Evolutionary conservation across 352 stramenopile genomes (phyloP), one percentile per base, ranked within the genome.

Genomic region (Phytophthora melonis): DNA sequence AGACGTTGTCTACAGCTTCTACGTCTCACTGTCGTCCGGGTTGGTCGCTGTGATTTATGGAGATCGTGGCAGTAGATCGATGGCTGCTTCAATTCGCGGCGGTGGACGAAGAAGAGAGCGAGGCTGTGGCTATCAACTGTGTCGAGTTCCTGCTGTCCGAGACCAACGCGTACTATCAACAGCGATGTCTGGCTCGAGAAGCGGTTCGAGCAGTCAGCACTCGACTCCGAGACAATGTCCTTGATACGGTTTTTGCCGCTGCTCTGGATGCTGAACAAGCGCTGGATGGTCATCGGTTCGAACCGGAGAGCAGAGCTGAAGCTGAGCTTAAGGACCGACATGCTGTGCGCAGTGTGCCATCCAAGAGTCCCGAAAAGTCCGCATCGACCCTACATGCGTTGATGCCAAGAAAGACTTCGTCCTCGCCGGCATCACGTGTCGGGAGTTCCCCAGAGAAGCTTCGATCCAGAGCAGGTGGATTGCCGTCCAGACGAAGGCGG

Each of bases 101-200:
- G 10, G 74, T 78, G 2, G 79, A 92, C 59, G 82, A 84, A 47
- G 72, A 83, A 36, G 81, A 87, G 63, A 91, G 84, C 56, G 84
- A 93, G 30, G 80, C 75, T 11, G 83, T 93, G 8, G 86, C 74
- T 5, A 69, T 90, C 10, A 71, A 60, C 3, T 77, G 80, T 45
- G 45, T 91, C 25, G 83, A 93, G 61, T 82, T 78, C 10, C 36
- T 93, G 18, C 75, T 93, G 16, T 75, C 74, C 1, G 86, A 92
- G 73, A 87, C 84, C 27, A 91, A 92, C 41, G 79, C 71, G 2
- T 79, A 69, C 45, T 90, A 83, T 61, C 41, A 70, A 13, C 82
- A 92, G 65, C 81, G 84, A 47, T 65, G 65, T 19, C 63, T 84
- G 11, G 63, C 75, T 41, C 41, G 36, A 0, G 50, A 79, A 32